Base-by-base conservation (phyloP, 805 yeast genomes). In the Sugiyamaella boreocaroliniensis region DNA sequence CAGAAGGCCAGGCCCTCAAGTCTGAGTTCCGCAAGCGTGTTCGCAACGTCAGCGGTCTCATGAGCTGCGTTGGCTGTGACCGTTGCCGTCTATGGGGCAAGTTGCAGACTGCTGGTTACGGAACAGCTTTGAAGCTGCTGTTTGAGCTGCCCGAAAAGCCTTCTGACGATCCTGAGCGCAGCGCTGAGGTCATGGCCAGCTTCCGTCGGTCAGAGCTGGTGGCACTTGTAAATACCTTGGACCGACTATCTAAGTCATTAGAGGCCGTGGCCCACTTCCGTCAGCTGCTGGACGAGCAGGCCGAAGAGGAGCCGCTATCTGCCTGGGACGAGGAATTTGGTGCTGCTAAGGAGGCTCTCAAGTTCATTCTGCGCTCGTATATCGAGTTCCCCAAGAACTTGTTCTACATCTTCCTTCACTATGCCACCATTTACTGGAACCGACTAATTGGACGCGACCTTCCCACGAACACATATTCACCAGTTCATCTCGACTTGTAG, bases 61-160 rank as follows among this genome's bases (percentile, higher is more conserved):
- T 93, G 97, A 97, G 92, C 68, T 93, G 99, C 72, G 98, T 93
- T 42, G 97, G 96, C 40, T 93, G 99, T 73, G 99, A 93, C 67
- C 78, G 97, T 65, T 93, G 99, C 69, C 80, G 97, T 63, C 75
- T 93, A 70, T 93, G 99, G 99, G 99, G 99, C 9, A 93, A 93
- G 69, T 80, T 93, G 29, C 99, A 93, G 72, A 89, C 96, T 1
- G 88, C 93, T 14, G 99, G 99, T 18, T 93, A 93, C 68, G 99
- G 97, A 16, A 93, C 99, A 8, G 95, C 97, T 1, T 77, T 93
- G 64, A 93, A 93, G 68, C 79, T 92, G 20, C 73, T 93, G 54
- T 89, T 93, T 67, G 98, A 92, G 67, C 70, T 83, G 50, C 79
- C 82, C 43, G 77, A 73, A 50, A 76, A 76, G 55, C 77, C 79